phyloP scores from a whole-genome alignment of 352 stramenopile genomes.

The Phytophthora sp. region DNA sequence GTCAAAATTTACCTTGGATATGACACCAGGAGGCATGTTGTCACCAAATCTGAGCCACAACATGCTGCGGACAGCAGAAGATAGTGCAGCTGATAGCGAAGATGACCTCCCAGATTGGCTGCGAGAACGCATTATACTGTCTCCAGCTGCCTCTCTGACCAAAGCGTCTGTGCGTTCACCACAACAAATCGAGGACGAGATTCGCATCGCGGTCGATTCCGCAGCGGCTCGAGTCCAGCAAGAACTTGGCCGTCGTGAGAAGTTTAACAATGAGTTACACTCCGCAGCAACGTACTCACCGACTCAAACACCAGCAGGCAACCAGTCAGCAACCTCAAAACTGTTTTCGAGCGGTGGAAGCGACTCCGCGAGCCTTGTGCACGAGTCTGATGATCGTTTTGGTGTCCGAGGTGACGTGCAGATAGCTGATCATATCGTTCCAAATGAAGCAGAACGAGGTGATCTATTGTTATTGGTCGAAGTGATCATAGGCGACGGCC shows the following conservation, averaged over 20 bases:
- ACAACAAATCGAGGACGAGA: conserved; percentile 68
- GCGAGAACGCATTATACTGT: conserved; percentile 11
- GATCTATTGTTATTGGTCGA: conserved; percentile 82
- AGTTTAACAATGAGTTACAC: conserved; percentile 48
- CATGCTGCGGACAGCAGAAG: conserved; percentile 6
- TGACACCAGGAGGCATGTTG: neutral
- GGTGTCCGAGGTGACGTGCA: neutral
- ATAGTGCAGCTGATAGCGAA: conserved; percentile 3
- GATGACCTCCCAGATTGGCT: conserved; percentile 42
- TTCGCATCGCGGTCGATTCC: conserved; percentile 59
- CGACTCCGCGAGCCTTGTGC: neutral
- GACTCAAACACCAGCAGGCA: neutral
- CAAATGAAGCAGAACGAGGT: conserved; percentile 2
- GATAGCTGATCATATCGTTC: neutral
- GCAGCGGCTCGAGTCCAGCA: conserved; percentile 47
- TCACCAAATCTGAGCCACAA: conserved; percentile 2
- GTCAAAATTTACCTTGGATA: conserved; percentile 8
- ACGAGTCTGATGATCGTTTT: conserved; percentile 1
- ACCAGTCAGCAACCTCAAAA: conserved; percentile 12
- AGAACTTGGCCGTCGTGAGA: conserved; percentile 44
- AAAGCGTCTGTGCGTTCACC: conserved; percentile 39
- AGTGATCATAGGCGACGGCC: conserved; percentile 71
- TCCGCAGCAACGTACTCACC: conserved; percentile 20
- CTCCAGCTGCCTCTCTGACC: conserved; percentile 18
- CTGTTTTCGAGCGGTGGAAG: conserved; percentile 8